A percentile compares a stretch with the other conserved stretches of the same genome.
Conservation (phyloP, 2,329 filamentous ascomycete genomes). For the Neurospora sp. region DNA sequence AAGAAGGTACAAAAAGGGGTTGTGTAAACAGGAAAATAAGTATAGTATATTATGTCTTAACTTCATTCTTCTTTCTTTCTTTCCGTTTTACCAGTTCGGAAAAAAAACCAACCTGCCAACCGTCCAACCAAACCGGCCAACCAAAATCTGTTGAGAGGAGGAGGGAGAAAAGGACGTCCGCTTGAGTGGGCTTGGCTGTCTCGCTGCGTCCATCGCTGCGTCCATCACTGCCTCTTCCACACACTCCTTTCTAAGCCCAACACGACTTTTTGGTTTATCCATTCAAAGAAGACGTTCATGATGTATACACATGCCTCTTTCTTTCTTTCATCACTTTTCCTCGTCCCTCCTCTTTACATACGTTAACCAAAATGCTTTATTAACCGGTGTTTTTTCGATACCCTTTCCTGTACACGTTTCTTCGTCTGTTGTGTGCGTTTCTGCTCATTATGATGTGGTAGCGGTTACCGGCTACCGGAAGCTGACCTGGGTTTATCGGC, state of each 20-base stretch:
- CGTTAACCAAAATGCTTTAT: background rate
- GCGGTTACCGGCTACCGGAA: background rate
- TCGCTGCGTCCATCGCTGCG: constrained; percentile 1
- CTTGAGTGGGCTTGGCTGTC: constrained; percentile 18
- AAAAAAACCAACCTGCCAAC: background rate
- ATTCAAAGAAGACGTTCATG: background rate
- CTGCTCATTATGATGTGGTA: background rate
- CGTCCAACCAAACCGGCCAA: background rate
- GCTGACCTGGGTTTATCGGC: background rate
- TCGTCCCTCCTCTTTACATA: background rate
- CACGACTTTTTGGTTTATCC: background rate
- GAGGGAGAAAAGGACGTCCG: background rate
- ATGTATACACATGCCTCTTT: background rate
- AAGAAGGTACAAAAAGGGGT: background rate
- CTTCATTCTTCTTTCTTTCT: background rate
- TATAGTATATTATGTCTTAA: constrained; percentile 1
- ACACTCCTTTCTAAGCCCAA: constrained; percentile 18
- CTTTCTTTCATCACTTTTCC: background rate
- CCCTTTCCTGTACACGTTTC: background rate
- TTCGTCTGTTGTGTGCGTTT: background rate
- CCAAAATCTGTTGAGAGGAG: background rate
- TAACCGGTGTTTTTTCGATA: background rate
- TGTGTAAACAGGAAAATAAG: background rate
- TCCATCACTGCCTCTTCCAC: constrained; percentile 16
- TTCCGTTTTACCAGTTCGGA: background rate